phyloP scores from a whole-genome alignment of 352 stramenopile genomes.

The Phytophthora vignae region DNA sequence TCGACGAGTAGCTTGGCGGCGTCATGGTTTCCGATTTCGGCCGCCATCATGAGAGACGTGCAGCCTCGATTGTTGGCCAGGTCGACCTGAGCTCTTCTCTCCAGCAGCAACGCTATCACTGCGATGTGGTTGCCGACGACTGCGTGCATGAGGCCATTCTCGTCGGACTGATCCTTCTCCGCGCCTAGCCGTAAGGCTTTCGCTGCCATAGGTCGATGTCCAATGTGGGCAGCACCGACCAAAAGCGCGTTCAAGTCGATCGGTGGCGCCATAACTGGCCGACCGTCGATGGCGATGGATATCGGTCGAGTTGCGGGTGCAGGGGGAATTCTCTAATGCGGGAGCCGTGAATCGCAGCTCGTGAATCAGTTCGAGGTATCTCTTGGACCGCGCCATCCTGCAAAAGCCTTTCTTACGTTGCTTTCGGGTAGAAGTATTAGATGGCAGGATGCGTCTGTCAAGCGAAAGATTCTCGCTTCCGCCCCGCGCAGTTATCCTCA shows the following conservation, averaged over 20 bases:
- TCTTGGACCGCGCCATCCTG: not conserved
- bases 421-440: too few relatives aligned
- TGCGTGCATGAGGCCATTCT: not conserved
- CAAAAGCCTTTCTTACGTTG: not conserved
- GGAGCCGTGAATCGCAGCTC: not conserved
- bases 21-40: not conserved
- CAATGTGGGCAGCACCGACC: not conserved
- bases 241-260: slow-evolving; percentile 5
- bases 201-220: not conserved
- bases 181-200: not conserved
- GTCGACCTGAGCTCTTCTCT: not conserved
- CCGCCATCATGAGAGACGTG: not conserved
- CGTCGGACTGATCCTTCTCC: not conserved
- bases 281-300: not conserved
- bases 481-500: not conserved
- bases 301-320: not conserved
- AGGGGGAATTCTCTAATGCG: not conserved
- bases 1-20: slow-evolving; percentile 4
- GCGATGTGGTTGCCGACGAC: not conserved
- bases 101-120: not conserved
- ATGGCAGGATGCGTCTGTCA: too few relatives aligned
- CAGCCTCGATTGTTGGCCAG: not conserved
- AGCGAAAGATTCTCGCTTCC: too few relatives aligned
- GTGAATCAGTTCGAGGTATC: not conserved
- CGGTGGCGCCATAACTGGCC: not conserved